Evolutionary conservation across 345 rosid genomes (phyloP).

Genomic region (Mercurialis annua): DNA sequence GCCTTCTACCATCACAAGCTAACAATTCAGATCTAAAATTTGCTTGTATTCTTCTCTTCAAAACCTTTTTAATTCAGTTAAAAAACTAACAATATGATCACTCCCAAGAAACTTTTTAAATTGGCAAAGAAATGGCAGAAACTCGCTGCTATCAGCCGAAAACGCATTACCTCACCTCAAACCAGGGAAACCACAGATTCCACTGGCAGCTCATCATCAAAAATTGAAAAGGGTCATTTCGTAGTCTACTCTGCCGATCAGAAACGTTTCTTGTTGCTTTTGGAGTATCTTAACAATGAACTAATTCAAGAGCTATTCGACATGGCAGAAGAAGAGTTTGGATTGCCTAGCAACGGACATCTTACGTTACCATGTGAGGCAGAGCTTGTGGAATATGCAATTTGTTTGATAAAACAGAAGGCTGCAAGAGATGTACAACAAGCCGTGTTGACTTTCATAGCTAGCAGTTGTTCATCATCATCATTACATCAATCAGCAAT

Average conservation of each 20-base stretch:
- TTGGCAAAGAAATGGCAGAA: slow-evolving; percentile 21
- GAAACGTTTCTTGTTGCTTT: not conserved
- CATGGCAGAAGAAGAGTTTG: slow-evolving; percentile 6
- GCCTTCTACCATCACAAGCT: not conserved
- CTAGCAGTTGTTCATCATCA: not conserved
- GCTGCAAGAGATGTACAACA: not conserved
- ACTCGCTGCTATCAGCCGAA: not conserved
- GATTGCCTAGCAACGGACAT: not conserved
- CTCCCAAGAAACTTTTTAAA: slow-evolving; percentile 6
- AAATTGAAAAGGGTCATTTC: slow-evolving; percentile 1
- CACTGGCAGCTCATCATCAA: slow-evolving; percentile 7
- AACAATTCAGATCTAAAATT: not conserved
- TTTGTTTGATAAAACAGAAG: not conserved
- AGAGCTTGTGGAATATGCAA: slow-evolving; percentile 1
- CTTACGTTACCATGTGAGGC: slow-evolving; percentile 1
- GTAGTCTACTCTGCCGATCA: not conserved
- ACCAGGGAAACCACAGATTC: not conserved
- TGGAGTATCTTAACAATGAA: not conserved
- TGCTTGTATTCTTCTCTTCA: not conserved
- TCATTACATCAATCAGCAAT: not conserved
- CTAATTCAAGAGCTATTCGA: not conserved
- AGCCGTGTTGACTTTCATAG: not conserved
- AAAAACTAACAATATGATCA: slow-evolving; percentile 2
- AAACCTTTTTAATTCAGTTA: not conserved
- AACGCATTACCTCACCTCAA: slow-evolving; percentile 2